Percentiles rank a stretch among this genome's conserved stretches.
These are phyloP conservation scores for Penicillium occitanis DNA, from an alignment of 2,329 filamentous ascomycete species.

Conservation along the genomic window DNA sequence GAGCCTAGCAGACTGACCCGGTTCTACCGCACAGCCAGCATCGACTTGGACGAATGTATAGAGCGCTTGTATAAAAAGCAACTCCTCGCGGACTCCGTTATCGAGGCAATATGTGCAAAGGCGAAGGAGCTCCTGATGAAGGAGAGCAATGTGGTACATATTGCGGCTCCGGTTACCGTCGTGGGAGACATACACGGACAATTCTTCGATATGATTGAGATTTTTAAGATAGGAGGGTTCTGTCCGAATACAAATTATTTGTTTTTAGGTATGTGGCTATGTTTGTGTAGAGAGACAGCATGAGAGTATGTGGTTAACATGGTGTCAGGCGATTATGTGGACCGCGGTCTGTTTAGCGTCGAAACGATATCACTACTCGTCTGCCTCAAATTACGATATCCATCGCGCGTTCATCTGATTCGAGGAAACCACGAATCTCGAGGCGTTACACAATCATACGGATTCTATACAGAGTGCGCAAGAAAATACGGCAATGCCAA, in stretches of 20 bases:
- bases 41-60: conserved; percentile 99
- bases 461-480: conserved; percentile 97
- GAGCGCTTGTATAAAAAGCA: conserved; percentile 95
- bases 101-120: conserved; percentile 98
- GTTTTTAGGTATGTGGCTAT: conserved; percentile 71
- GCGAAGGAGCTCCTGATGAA: conserved; percentile 99
- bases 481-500: conserved; percentile 98
- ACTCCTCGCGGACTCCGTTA: conserved; percentile 92
- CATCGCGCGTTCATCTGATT: conserved; percentile 90
- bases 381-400: conserved; percentile 95
- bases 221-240: conserved; percentile 96
- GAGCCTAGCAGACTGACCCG: not conserved
- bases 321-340: conserved; percentile 85
- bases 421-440: conserved; percentile 97
- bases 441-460: conserved; percentile 97
- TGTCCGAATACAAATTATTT: conserved; percentile 98
- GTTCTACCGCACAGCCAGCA: conserved; percentile 65
- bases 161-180: conserved; percentile 90
- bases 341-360: conserved; percentile 96
- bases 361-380: conserved; percentile 98
- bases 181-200: conserved; percentile 98
- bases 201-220: conserved; percentile 98
- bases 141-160: conserved; percentile 99
- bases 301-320: not conserved
- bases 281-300: not conserved